Percentiles rank a stretch among this genome's conserved stretches.
Evolutionary conservation across 73 alveolate genomes (phyloP).

Genomic region (Paramecium tetraurelia): DNA sequence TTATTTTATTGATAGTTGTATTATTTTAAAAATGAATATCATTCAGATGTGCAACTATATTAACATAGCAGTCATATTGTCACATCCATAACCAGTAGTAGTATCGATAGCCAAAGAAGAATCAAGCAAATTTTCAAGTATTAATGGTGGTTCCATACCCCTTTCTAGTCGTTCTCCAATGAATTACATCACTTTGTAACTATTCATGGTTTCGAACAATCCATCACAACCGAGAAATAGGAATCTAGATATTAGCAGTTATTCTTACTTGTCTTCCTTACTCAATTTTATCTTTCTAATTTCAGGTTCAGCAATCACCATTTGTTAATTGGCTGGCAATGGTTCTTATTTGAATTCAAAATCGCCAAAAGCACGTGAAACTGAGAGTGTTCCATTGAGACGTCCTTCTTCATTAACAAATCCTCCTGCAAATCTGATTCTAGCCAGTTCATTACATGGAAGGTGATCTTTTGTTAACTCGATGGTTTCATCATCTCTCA

Average conservation of each 20-base stretch:
- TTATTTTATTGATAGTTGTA: not conserved
- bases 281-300: slow-evolving; percentile 1
- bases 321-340: slow-evolving; percentile 15
- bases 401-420: slow-evolving; percentile 65
- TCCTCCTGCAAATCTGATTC: slow-evolving; percentile 63
- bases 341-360: slow-evolving; percentile 73
- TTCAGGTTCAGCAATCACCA: slow-evolving; percentile 40
- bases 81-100: slow-evolving; percentile 47
- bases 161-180: not conserved
- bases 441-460: slow-evolving; percentile 51
- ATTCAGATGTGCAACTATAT: not conserved
- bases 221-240: slow-evolving; percentile 44
- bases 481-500: slow-evolving; percentile 53
- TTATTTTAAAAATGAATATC: not conserved
- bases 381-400: slow-evolving; percentile 72
- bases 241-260: not conserved
- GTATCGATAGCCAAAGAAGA: not conserved
- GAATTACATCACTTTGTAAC: slow-evolving; percentile 9
- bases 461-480: slow-evolving; percentile 53
- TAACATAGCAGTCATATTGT: slow-evolving; percentile 44
- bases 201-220: slow-evolving; percentile 33
- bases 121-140: not conserved
- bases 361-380: slow-evolving; percentile 86
- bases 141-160: not conserved
- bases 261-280: not conserved